Conservation (phyloP, 2,329 filamentous ascomycete species). For the Alternaria viburni region DNA sequence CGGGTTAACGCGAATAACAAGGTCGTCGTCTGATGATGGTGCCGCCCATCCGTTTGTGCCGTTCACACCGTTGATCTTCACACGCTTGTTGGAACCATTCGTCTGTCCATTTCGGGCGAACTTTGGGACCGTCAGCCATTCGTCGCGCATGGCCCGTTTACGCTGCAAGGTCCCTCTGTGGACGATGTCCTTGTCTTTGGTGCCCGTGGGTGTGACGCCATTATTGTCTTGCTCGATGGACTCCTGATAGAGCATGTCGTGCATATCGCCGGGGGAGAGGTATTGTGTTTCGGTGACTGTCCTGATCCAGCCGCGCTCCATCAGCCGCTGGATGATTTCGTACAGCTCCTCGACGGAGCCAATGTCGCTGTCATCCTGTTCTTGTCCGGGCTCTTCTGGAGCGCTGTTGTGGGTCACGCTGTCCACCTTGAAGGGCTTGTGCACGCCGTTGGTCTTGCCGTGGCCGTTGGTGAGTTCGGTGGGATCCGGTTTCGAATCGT, state of each 20-base stretch:
- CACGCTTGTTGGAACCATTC: conserved; percentile 38
- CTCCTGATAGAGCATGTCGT: conserved; percentile 67
- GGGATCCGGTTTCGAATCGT: conserved; percentile 8
- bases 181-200: conserved; percentile 70
- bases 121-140: conserved; percentile 41
- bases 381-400: conserved; percentile 9
- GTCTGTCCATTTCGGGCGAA: conserved; percentile 25
- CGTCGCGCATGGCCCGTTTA: conserved; percentile 59
- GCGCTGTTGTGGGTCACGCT: conserved; percentile 9
- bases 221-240: conserved; percentile 62
- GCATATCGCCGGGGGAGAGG: conserved; percentile 62
- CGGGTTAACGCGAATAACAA: conserved; percentile 81
- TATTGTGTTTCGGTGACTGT: conserved; percentile 61
- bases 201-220: conserved; percentile 61
- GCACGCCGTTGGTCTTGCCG: conserved; percentile 16
- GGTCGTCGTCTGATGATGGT: conserved; percentile 62
- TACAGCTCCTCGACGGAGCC: conserved; percentile 50
- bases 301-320: conserved; percentile 72
- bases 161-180: conserved; percentile 63
- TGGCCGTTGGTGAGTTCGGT: conserved; percentile 13
- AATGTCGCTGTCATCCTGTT: conserved; percentile 41
- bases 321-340: conserved; percentile 55
- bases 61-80: conserved; percentile 40
- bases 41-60: conserved; percentile 24
- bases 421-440: conserved; percentile 16